Evolutionary conservation across 257 asterid species (phyloP).

Genomic region (Fraxinus anomala): DNA sequence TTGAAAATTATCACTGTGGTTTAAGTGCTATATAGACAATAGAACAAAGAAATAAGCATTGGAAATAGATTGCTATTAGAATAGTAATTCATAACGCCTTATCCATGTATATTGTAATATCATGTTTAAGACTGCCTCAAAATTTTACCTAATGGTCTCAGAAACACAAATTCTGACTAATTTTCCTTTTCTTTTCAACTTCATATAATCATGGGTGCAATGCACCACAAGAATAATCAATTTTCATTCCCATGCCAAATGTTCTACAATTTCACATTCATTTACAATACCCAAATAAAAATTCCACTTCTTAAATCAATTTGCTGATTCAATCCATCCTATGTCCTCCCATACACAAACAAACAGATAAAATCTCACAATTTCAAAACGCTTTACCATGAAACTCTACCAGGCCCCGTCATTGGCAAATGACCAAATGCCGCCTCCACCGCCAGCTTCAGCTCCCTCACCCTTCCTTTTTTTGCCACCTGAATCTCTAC

Average conservation of each 20-base stretch:
- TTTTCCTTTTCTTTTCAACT: conserved; percentile 4
- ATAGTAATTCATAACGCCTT: not conserved
- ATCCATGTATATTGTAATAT: not conserved
- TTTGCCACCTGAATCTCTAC: conserved; percentile 68
- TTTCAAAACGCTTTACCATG: conserved; percentile 59
- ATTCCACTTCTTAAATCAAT: too few species aligned
- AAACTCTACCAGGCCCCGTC: conserved; percentile 60
- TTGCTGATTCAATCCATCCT: not conserved
- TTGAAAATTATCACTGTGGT: not conserved
- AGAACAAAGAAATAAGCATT: not conserved
- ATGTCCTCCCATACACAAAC: not conserved
- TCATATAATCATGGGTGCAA: not conserved
- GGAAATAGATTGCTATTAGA: not conserved
- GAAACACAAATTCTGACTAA: conserved; percentile 10
- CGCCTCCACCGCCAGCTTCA: conserved; percentile 76
- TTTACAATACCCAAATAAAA: conserved; percentile 2
- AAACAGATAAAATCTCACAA: not conserved
- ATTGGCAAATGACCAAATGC: conserved; percentile 74
- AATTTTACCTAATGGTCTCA: not conserved
- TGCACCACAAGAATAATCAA: not conserved
- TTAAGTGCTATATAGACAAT: not conserved
- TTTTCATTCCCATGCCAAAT: not conserved
- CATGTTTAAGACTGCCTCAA: not conserved
- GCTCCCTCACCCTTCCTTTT: conserved; percentile 65
- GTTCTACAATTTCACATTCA: not conserved